Conservation (phyloP, 1,284 basidiomycete species). For the Trametes versicolor region DNA sequence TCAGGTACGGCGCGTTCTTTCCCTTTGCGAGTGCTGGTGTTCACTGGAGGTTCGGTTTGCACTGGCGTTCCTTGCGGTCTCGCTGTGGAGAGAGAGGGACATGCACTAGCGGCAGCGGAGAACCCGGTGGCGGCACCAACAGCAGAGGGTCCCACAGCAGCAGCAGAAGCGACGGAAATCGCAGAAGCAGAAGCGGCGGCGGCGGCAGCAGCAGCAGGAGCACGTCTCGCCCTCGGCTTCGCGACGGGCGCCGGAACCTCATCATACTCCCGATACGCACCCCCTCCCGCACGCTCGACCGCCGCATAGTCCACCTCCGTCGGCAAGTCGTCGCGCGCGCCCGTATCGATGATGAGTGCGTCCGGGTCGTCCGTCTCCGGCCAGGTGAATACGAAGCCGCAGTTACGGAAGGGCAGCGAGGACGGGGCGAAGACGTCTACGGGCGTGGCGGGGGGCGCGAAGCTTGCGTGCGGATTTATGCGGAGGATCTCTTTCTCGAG, state of each 20-base stretch:
- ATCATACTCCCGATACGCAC: constrained; percentile 16
- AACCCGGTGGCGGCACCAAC: not conserved
- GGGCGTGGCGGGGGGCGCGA: constrained; percentile 5
- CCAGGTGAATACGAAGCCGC: constrained; percentile 42
- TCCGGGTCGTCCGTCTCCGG: constrained; percentile 43
- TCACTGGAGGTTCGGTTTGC: not conserved
- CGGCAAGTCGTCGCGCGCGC: constrained; percentile 25
- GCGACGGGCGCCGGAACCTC: not conserved
- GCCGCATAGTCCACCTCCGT: constrained; percentile 17
- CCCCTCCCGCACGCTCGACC: constrained; percentile 10
- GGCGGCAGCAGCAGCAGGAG: not conserved
- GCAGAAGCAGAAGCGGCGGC: not conserved
- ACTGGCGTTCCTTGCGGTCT: not conserved
- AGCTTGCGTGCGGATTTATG: constrained; percentile 18
- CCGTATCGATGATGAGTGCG: constrained; percentile 32
- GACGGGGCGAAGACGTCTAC: constrained; percentile 27
- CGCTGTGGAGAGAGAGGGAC: no score
- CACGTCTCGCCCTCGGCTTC: not conserved
- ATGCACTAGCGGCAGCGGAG: not conserved
- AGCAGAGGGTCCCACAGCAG: not conserved
- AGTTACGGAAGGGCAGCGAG: constrained; percentile 27
- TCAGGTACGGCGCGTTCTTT: constrained; percentile 6
- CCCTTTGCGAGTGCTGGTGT: constrained; percentile 6
- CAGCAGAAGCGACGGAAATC: not conserved
- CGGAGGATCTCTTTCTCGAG: constrained; percentile 12